phyloP scores from a whole-genome alignment of 2,329 filamentous ascomycete genomes.

The Aspergillus sergii region DNA sequence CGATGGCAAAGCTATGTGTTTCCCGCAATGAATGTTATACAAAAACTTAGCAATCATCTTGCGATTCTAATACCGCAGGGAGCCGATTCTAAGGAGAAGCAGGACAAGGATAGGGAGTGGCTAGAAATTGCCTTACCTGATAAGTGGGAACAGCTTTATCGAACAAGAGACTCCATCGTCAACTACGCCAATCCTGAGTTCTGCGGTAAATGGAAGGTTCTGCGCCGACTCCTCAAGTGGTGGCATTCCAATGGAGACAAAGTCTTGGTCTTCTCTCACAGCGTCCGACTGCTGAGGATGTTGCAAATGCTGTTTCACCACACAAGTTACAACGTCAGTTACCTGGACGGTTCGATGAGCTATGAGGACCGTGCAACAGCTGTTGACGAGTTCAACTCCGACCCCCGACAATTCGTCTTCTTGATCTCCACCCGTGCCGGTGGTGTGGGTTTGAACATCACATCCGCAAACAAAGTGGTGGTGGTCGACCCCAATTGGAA shows the following conservation, averaged over 20 bases:
- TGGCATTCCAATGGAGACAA: conserved; percentile 93
- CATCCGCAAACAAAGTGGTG: conserved; percentile 96
- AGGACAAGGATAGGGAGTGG: conserved; percentile 73
- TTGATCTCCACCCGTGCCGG: conserved; percentile 93
- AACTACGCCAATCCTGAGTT: conserved; percentile 85
- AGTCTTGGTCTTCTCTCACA: conserved; percentile 93
- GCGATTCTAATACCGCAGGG: conserved; percentile 76
- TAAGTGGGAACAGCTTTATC: conserved; percentile 73
- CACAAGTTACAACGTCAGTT: conserved; percentile 88
- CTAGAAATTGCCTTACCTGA: conserved; percentile 75
- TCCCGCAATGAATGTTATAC: conserved; percentile 76
- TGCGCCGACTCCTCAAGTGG: conserved; percentile 82
- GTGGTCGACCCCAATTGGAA: conserved; percentile 99
- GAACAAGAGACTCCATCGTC: conserved; percentile 74
- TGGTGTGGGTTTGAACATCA: conserved; percentile 93
- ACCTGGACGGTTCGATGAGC: conserved; percentile 80
- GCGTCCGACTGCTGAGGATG: conserved; percentile 80
- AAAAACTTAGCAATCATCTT: conserved; percentile 92
- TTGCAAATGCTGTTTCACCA: conserved; percentile 82
- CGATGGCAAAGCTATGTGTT: conserved; percentile 81
- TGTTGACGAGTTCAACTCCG: conserved; percentile 90
- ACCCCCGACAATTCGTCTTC: conserved; percentile 88
- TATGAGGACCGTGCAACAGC: conserved; percentile 80
- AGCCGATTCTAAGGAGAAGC: conserved; percentile 69
- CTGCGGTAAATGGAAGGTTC: conserved; percentile 94